Conservation (phyloP, 306 rosid species). For the Vicia villosa region DNA sequence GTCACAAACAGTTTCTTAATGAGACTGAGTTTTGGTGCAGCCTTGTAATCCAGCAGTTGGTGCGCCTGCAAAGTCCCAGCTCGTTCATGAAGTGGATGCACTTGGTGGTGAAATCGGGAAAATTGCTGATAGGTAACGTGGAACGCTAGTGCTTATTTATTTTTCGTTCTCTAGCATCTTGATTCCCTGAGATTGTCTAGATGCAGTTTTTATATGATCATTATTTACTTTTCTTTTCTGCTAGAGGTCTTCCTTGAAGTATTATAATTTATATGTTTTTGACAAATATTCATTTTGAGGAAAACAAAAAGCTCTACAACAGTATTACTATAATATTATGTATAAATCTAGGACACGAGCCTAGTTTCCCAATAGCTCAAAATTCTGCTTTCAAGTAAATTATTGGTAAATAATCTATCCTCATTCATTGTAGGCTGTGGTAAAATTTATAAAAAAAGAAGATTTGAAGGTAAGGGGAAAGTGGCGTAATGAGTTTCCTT, state of each 20-base stretch:
- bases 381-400: not conserved
- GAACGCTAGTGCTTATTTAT: conserved; percentile 20
- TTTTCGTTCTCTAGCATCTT: conserved; percentile 19
- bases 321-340: not conserved
- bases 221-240: conserved; percentile 8
- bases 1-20: conserved; percentile 42
- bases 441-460: not conserved
- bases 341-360: not conserved
- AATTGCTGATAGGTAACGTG: conserved; percentile 84
- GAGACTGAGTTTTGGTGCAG: conserved; percentile 51
- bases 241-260: not conserved
- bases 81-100: conserved; percentile 98
- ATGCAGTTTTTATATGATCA: conserved; percentile 23
- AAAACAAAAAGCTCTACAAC: not conserved
- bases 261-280: not conserved
- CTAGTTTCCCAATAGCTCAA: not conserved
- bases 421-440: conserved; percentile 10
- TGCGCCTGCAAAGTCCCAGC: conserved; percentile 95
- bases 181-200: conserved; percentile 26
- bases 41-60: conserved; percentile 99
- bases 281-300: not conserved
- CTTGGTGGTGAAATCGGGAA: conserved; percentile 95
- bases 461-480: not conserved
- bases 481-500: not conserved
- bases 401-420: not conserved